A percentile compares a stretch with the other conserved stretches of the same genome.
Evolutionary conservation across 1,284 basidiomycete species (phyloP).

Genomic region (Trametes versicolor): DNA sequence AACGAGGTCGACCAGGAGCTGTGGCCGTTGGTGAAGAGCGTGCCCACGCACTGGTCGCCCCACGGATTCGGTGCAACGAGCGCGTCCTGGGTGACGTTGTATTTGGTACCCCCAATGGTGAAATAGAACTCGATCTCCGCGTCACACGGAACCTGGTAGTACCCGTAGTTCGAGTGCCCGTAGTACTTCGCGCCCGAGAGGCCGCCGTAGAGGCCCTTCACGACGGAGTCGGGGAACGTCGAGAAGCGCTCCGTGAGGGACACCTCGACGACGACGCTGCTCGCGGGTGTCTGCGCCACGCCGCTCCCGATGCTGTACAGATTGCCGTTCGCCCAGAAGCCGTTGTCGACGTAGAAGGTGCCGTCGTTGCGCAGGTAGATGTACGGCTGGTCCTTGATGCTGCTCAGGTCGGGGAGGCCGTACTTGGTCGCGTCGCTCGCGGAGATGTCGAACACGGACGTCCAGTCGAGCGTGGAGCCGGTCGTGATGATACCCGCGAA

Average conservation of each 20-base stretch:
- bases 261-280: slow-evolving; percentile 26
- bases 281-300: slow-evolving; percentile 22
- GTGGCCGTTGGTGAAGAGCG: slow-evolving; percentile 29
- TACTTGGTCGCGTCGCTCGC: slow-evolving; percentile 20
- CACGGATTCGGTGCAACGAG: slow-evolving; percentile 33
- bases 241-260: slow-evolving; percentile 24
- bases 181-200: slow-evolving; percentile 27
- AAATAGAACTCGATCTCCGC: slow-evolving; percentile 23
- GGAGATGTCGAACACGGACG: slow-evolving; percentile 25
- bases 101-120: slow-evolving; percentile 27
- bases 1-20: slow-evolving; percentile 19
- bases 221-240: slow-evolving; percentile 24
- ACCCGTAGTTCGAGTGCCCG: slow-evolving; percentile 25
- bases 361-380: slow-evolving; percentile 28
- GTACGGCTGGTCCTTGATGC: slow-evolving; percentile 28
- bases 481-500: slow-evolving; percentile 29
- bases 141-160: slow-evolving; percentile 32
- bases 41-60: slow-evolving; percentile 34
- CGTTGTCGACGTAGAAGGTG: slow-evolving; percentile 29
- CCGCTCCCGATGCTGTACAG: slow-evolving; percentile 16
- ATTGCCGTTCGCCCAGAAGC: slow-evolving; percentile 25
- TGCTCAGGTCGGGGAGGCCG: slow-evolving; percentile 27
- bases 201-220: slow-evolving; percentile 26
- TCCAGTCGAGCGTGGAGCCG: slow-evolving; percentile 29
- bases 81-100: slow-evolving; percentile 18